phyloP scores from a whole-genome alignment of 129 eudicot genomes.

The Ambrosia artemisiifolia region DNA sequence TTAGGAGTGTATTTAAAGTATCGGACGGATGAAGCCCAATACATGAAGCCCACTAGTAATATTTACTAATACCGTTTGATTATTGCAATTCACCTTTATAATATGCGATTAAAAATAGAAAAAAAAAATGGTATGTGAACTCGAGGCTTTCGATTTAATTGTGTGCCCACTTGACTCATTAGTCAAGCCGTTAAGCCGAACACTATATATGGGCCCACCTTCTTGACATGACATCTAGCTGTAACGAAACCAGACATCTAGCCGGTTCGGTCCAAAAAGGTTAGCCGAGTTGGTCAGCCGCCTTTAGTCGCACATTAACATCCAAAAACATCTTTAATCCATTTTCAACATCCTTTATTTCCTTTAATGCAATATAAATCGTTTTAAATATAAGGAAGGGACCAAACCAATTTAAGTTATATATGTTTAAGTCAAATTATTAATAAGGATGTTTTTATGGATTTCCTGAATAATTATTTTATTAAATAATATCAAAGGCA shows the following conservation, averaged over 20 bases:
- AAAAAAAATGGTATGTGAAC: conserved; percentile 21
- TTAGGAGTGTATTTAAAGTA: too few relatives aligned
- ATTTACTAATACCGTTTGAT: not conserved
- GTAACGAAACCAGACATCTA: conserved; percentile 12
- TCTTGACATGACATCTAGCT: not conserved
- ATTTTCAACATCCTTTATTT: not conserved
- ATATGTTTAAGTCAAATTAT: not conserved
- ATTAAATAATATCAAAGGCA: not conserved
- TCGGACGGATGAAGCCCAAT: too few relatives aligned
- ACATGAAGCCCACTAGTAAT: too few relatives aligned
- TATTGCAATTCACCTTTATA: not conserved
- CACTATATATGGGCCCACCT: conserved; percentile 16
- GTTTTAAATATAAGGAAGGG: not conserved
- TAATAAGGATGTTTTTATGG: not conserved
- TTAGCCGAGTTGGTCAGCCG: conserved; percentile 28
- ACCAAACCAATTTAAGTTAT: not conserved
- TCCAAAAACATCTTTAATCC: conserved; percentile 12
- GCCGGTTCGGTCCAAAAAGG: conserved; percentile 32
- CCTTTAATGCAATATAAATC: not conserved
- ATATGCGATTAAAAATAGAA: not conserved
- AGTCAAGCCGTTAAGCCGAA: conserved; percentile 36
- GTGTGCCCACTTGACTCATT: conserved; percentile 33
- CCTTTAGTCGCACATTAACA: conserved; percentile 10
- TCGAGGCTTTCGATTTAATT: not conserved
- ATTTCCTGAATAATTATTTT: not conserved